Percentiles rank a stretch among this genome's conserved stretches.
Conservation (phyloP, 139 green algal genomes). For the Dunaliella sp. region DNA sequence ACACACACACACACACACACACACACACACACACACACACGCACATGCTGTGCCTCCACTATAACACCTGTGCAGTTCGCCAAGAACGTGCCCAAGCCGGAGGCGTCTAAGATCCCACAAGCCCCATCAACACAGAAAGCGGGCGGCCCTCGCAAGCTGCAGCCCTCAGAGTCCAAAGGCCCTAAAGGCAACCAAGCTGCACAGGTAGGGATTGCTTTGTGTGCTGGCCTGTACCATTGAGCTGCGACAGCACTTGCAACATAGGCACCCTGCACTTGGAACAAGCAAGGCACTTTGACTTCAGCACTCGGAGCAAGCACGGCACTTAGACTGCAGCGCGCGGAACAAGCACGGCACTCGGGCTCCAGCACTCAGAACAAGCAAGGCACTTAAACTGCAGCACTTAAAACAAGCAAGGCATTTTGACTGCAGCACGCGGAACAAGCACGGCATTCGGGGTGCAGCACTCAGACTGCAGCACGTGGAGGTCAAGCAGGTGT, state of each 20-base stretch:
- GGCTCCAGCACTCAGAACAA: no score
- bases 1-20: background rate
- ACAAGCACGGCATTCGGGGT: no score
- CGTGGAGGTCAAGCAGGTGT: no score
- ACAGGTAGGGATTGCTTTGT: background rate
- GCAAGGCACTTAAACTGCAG: no score
- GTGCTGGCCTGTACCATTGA: background rate
- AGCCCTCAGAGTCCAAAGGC: background rate
- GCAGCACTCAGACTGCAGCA: no score
- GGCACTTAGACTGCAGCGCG: no score
- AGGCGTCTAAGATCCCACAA: constrained; percentile 5
- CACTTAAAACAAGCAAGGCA: no score
- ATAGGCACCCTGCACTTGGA: constrained; percentile 32
- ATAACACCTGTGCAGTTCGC: constrained; percentile 36
- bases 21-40: background rate
- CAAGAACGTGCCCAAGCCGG: constrained; percentile 48
- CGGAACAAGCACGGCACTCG: no score
- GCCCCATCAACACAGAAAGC: constrained; percentile 11
- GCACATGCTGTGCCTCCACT: background rate
- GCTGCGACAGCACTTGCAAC: background rate
- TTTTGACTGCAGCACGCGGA: no score
- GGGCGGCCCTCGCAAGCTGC: background rate
- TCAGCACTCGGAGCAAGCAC: no score
- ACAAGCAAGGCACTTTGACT: no score
- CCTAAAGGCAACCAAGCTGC: background rate